Base-by-base conservation (phyloP, 2,329 filamentous ascomycete genomes). In the Bipolaris oryzae region DNA sequence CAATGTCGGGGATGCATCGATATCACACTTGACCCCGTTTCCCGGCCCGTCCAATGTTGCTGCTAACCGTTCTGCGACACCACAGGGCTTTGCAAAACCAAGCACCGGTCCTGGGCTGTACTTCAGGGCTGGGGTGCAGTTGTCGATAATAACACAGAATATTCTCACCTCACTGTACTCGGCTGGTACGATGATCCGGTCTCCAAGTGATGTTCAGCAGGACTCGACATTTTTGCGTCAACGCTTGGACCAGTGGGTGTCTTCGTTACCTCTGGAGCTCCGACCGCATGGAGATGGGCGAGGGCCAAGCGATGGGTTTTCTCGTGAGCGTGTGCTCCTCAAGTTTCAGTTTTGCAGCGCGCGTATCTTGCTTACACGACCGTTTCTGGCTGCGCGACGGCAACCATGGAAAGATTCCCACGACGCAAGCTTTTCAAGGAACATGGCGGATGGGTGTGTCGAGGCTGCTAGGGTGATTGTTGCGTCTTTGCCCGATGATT, bases 341-440 rank as follows among this genome's bases (percentile, higher is more conserved):
- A 71, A 63, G 5, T 73, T 77, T 41, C 65, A 69, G 18, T 75
- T 72, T 51, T 76, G 71, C 54, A 73, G 73, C 49, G 69, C 74
- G n/a, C 71, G 64, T 41, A 78, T 78, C n/a, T 66, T 79, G n/a
- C 71, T 77, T 33, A 76, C 73, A 7, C 73, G 76, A 7, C 76
- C 75, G 11, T 77, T 67, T 53, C 62, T 79, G 7, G 74, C 70
- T 25, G 59, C 67, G 10, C 52, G 76, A 13, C 67, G 71, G 18
- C 51, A 62, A 20, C n/a, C 46, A 1, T 55, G 52, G 47, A 60
- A 56, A 31, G 69, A 62, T 7, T 39, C 28, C 3, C 55, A 55
- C 13, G 68, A 62, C 52, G 70, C 49, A 18, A 63, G 55, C 13
- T 72, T 77, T 45, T 66, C 75, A 31, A 59, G 50, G 7, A 65